A percentile compares a stretch with the other conserved stretches of the same genome.
These are phyloP conservation scores for Flaveria sonorensis DNA, from an alignment of 129 eudicot genomes.

Conservation along the genomic window DNA sequence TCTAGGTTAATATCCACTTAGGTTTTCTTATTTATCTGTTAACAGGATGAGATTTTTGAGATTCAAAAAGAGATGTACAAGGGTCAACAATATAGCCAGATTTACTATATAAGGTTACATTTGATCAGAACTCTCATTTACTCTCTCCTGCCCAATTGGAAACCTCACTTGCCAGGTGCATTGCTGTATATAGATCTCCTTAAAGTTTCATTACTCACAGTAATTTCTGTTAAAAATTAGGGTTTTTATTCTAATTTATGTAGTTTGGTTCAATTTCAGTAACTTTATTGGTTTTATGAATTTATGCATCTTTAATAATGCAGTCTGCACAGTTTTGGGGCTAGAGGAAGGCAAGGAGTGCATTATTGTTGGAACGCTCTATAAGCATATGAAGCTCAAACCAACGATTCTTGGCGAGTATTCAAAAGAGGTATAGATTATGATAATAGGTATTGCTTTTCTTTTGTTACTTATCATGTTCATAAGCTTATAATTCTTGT, in stretches of 20 bases:
- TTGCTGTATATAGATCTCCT: background rate
- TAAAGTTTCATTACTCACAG: no score
- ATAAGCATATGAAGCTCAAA: constrained; percentile 95
- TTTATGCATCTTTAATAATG: constrained; percentile 25
- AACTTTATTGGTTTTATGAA: constrained; percentile 11
- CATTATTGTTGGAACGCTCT: constrained; percentile 88
- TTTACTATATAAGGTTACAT: constrained; percentile 80
- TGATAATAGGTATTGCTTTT: constrained; percentile 10
- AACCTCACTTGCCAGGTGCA: constrained; percentile 85
- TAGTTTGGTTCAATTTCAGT: background rate
- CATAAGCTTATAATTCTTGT: background rate
- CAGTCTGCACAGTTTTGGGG: constrained; percentile 84
- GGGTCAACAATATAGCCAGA: constrained; percentile 95
- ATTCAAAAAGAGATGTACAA: constrained; percentile 79
- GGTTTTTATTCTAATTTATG: background rate
- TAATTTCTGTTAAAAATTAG: background rate
- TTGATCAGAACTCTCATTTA: constrained; percentile 75
- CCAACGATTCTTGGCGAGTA: constrained; percentile 86
- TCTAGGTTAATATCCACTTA: background rate
- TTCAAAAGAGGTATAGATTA: constrained; percentile 74
- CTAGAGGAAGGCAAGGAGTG: constrained; percentile 85
- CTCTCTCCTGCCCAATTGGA: constrained; percentile 89
- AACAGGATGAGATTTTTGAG: constrained; percentile 70
- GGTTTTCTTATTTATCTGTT: background rate
- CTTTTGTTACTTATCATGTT: constrained; percentile 14